phyloP scores from a whole-genome alignment of 352 stramenopile genomes.

The Phytophthora niederhauseri region DNA sequence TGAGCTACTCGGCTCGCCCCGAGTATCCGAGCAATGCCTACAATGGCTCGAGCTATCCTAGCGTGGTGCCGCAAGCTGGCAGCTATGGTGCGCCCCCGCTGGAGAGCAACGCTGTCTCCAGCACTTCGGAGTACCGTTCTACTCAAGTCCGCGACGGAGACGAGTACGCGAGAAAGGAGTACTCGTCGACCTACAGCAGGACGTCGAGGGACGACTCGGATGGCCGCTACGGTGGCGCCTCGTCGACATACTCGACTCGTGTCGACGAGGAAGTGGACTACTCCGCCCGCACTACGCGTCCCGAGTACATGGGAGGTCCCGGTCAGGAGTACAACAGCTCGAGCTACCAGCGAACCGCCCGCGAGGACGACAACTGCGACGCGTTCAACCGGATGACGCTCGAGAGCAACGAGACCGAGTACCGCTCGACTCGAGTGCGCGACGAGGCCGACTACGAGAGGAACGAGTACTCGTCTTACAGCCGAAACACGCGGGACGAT shows the following conservation, averaged over 20 bases:
- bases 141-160: background rate
- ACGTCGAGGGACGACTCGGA: constrained; percentile 6
- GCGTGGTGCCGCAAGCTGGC: background rate
- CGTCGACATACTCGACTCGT: constrained; percentile 3
- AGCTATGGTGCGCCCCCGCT: background rate
- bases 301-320: background rate
- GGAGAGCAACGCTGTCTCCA: background rate
- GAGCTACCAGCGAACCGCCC: background rate
- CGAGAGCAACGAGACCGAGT: background rate
- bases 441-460: constrained; percentile 2
- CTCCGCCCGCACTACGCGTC: background rate
- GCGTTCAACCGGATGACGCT: constrained; percentile 3
- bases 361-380: background rate
- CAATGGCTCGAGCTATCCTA: background rate
- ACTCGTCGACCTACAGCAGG: background rate
- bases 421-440: constrained; percentile 1
- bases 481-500: background rate
- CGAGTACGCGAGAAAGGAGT: background rate
- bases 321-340: background rate
- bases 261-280: constrained; percentile 1
- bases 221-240: background rate
- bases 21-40: background rate
- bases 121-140: background rate
- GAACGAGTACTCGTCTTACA: background rate
- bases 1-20: background rate